Conservation (phyloP, 768 basidiomycete species). For the Neoboletus magnificus region DNA sequence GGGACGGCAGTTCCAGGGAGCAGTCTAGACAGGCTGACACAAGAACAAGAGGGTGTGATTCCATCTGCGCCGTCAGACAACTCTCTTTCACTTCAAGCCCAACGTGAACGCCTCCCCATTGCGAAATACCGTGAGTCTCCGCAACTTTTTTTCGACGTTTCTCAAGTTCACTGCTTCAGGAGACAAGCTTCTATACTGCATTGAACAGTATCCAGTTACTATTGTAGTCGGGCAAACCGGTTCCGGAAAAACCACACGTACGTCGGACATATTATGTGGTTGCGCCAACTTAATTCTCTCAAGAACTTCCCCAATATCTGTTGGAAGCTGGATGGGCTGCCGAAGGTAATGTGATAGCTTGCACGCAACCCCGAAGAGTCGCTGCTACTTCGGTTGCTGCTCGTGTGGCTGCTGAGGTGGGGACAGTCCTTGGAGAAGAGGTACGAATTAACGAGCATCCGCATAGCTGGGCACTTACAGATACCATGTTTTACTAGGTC, state of each 20-base stretch:
- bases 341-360: slow-evolving; percentile 81
- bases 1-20: slow-evolving; percentile 84
- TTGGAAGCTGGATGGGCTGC: slow-evolving; percentile 91
- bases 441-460: slow-evolving; percentile 35
- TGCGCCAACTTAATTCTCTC: slow-evolving; percentile 7
- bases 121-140: slow-evolving; percentile 69
- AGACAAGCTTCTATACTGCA: slow-evolving; percentile 72
- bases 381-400: slow-evolving; percentile 93
- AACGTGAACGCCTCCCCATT: slow-evolving; percentile 84
- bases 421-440: slow-evolving; percentile 84
- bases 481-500: slow-evolving; percentile 52
- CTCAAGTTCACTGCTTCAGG: slow-evolving; percentile 41
- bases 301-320: slow-evolving; percentile 95
- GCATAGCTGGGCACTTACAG: neutral
- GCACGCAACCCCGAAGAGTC: slow-evolving; percentile 90
- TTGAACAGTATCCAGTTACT: slow-evolving; percentile 80
- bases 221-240: slow-evolving; percentile 96
- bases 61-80: slow-evolving; percentile 57
- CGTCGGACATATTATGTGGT: slow-evolving; percentile 28
- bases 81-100: slow-evolving; percentile 63
- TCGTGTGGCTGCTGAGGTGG: slow-evolving; percentile 91
- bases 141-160: slow-evolving; percentile 20
- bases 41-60: slow-evolving; percentile 69
- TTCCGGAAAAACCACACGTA: slow-evolving; percentile 97
- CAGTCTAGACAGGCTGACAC: slow-evolving; percentile 77